phyloP scores from a whole-genome alignment of 495 filamentous ascomycete genomes.

The Echria macrotheca region DNA sequence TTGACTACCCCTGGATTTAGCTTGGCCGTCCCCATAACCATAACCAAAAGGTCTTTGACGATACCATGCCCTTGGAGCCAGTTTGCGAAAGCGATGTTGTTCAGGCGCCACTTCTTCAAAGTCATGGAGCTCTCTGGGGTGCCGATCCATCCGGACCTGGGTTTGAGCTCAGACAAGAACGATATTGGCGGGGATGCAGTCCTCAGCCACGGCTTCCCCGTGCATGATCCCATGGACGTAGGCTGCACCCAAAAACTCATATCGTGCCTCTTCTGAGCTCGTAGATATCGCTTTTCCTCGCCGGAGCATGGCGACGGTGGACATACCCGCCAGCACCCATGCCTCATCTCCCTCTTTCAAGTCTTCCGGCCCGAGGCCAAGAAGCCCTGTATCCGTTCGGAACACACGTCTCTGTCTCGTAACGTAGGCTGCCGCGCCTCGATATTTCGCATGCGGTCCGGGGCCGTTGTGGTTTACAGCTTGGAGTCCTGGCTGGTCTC shows the following conservation, averaged over 20 bases:
- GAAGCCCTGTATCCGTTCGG: neutral
- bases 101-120: too few species aligned
- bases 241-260: neutral
- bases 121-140: too few species aligned
- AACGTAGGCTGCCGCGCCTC: neutral
- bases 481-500: neutral
- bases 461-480: neutral
- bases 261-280: neutral
- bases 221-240: constrained; percentile 2
- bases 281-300: neutral
- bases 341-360: neutral
- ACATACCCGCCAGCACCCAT: constrained; percentile 1
- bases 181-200: neutral
- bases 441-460: neutral
- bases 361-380: neutral
- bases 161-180: too few species aligned
- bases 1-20: too few species aligned
- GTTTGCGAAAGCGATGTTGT: too few species aligned
- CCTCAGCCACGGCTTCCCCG: neutral
- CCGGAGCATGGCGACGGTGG: neutral
- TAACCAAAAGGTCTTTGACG: too few species aligned
- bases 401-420: neutral
- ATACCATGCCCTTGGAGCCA: too few species aligned
- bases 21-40: too few species aligned
- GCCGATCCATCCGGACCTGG: too few species aligned